Base-by-base conservation (phyloP, 2,329 filamentous ascomycete genomes). In the Dactylonectria macrodidyma region DNA sequence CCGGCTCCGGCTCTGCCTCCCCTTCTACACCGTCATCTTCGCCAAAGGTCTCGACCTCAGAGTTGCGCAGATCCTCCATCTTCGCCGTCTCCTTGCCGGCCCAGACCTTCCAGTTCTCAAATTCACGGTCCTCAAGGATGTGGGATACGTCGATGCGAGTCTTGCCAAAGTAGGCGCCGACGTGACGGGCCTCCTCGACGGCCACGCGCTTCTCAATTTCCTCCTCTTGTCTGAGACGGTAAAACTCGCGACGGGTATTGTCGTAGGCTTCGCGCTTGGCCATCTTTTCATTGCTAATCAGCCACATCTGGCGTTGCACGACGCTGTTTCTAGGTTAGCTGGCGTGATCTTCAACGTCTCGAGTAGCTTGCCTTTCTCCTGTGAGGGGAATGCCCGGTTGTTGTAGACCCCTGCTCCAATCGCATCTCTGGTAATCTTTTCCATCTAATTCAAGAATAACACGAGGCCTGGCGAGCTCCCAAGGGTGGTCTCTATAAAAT, bases 401-500 rank as follows among this genome's bases (percentile, higher is more conserved):
- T 75, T 87, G 84, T 73, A 97, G 81, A 26, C 87, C 89, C 75
- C 82, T 90, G 74, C 91, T 93, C 95, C 95, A 98, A 81, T 98
- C 90, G 76, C 90, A 91, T 62, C 83, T 85, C 79, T 92, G 89
- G 59, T 89, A 86, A 78, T 99, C 95, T 78, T 92, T 93, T 60
- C 96, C 96, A 76, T 95, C 92, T 73, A 91, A 86, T 83, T 99
- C 96, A 10, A 98, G 84, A 54, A 99, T 85, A 66, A 97, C 87
- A 73, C 94, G 88, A 62, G 96, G 96, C 70, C 95, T 88, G 19
- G 96, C 96, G 78, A 99, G 84, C 83, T 99, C 96, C 96, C 96
- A 99, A 5, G 96, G 96, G 80, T 99, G 96, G 81, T 99, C 95
- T 77, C 88, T 90, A 85, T 93, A 99, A 84, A 98, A 99, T 33